A percentile compares a stretch with the other conserved stretches of the same genome.
These are phyloP conservation scores for Coniochaeta hoffmannii DNA, from an alignment of 2,329 filamentous ascomycete genomes.

Conservation along the genomic window DNA sequence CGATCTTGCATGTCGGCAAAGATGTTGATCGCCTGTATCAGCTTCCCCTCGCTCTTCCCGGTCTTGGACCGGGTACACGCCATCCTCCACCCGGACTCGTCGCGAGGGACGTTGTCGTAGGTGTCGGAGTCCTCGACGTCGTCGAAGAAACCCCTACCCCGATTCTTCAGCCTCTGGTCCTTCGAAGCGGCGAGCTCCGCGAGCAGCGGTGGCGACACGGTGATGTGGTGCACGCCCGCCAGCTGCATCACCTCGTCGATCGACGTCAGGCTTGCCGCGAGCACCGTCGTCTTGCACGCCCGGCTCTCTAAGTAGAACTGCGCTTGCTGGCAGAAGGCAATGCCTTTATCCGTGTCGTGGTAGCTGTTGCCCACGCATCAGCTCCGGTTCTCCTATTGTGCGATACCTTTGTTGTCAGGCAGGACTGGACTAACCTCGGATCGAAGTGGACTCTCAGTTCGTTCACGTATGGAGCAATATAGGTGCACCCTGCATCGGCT, in stretches of 20 bases:
- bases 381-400: not conserved
- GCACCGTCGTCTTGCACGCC: slow-evolving; percentile 37
- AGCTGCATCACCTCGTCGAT: slow-evolving; percentile 51
- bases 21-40: slow-evolving; percentile 48
- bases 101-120: slow-evolving; percentile 9
- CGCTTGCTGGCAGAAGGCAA: slow-evolving; percentile 41
- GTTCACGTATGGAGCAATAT: slow-evolving; percentile 60
- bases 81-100: slow-evolving; percentile 41
- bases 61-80: slow-evolving; percentile 40
- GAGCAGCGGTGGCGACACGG: slow-evolving; percentile 47
- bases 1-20: slow-evolving; percentile 49
- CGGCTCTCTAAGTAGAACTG: slow-evolving; percentile 43
- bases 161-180: slow-evolving; percentile 18
- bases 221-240: slow-evolving; percentile 51
- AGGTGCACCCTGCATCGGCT: slow-evolving; percentile 48
- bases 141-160: slow-evolving; percentile 20
- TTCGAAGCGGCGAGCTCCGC: slow-evolving; percentile 32
- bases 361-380: slow-evolving; percentile 25
- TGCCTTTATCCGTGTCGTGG: slow-evolving; percentile 38
- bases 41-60: slow-evolving; percentile 41
- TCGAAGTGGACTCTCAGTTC: slow-evolving; percentile 57
- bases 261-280: slow-evolving; percentile 50
- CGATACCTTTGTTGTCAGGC: not conserved
- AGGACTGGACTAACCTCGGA: slow-evolving; percentile 25
- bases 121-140: slow-evolving; percentile 11